Percentiles rank a stretch among this genome's conserved stretches.
Evolutionary conservation across 345 rosid genomes (phyloP).

Genomic region (Toxicodendron radicans): DNA sequence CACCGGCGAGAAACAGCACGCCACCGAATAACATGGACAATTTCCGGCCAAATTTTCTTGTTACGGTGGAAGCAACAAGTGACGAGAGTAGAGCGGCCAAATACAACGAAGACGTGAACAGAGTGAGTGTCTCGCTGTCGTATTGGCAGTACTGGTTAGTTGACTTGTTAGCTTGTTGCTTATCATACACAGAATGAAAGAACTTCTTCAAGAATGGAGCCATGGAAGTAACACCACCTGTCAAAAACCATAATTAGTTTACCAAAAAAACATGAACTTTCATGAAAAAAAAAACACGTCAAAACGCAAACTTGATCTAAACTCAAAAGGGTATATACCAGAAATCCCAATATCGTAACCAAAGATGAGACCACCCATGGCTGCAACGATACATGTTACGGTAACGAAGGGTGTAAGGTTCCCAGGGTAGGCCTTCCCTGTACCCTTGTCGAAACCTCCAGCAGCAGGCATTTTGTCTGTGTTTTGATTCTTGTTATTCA

Average conservation of each 20-base stretch:
- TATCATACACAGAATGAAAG: conserved; percentile 62
- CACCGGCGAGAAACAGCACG: conserved; percentile 76
- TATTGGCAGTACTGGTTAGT: conserved; percentile 79
- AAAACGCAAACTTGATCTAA: not conserved
- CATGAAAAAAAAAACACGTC: not conserved
- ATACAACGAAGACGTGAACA: conserved; percentile 94
- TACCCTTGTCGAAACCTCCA: conserved; percentile 55
- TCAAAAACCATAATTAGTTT: not conserved
- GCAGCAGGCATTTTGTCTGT: conserved; percentile 44
- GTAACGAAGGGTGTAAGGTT: conserved; percentile 74
- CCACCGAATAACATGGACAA: conserved; percentile 93
- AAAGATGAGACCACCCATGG: conserved; percentile 98
- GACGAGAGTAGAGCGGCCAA: conserved; percentile 83
- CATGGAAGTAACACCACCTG: conserved; percentile 98
- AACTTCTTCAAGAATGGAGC: conserved; percentile 60
- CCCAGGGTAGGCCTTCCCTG: conserved; percentile 72
- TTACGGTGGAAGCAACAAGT: conserved; percentile 72
- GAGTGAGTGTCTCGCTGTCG: conserved; percentile 63
- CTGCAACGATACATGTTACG: conserved; percentile 86
- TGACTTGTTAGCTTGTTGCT: conserved; percentile 42
- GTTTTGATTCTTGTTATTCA: not conserved
- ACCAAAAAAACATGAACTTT: not conserved
- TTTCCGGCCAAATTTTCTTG: conserved; percentile 72
- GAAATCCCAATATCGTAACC: conserved; percentile 97
- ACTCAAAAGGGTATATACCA: conserved; percentile 36